These are phyloP conservation scores for Tricharina praecox DNA, from an alignment of 495 filamentous ascomycete species.

Conservation along the genomic window DNA sequence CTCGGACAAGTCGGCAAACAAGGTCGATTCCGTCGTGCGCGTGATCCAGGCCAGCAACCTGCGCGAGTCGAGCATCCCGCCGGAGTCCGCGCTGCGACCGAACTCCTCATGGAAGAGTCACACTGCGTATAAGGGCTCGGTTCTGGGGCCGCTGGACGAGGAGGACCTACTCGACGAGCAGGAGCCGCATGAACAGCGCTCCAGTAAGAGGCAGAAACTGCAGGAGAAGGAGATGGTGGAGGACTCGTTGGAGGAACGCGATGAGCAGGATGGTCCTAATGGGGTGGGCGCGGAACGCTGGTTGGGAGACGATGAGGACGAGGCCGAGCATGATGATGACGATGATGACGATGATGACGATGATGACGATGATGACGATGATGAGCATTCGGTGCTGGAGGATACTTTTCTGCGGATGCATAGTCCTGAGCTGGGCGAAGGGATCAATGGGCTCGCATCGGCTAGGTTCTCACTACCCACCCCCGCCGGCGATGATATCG, in stretches of 20 bases:
- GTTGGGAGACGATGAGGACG: not conserved
- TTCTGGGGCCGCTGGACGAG: not conserved
- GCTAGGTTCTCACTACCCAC: not conserved
- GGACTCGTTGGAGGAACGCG: slow-evolving; percentile 21
- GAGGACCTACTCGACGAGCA: not conserved
- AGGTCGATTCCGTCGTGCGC: slow-evolving; percentile 16
- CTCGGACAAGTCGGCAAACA: slow-evolving; percentile 17
- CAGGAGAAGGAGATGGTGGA: slow-evolving; percentile 8
- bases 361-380: not conserved
- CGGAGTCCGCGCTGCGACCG: slow-evolving; percentile 17
- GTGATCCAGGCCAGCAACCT: slow-evolving; percentile 14
- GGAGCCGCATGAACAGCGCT: not conserved
- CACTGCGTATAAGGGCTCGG: too few relatives aligned
- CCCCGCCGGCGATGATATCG: not conserved
- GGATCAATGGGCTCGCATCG: not conserved
- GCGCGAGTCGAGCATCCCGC: slow-evolving; percentile 18
- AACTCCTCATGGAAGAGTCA: not conserved
- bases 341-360: not conserved
- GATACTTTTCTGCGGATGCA: not conserved
- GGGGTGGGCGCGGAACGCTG: not conserved
- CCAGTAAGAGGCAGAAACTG: slow-evolving; percentile 2
- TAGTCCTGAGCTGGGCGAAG: slow-evolving; percentile 2
- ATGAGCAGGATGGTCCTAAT: slow-evolving; percentile 5
- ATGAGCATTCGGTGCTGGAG: not conserved
- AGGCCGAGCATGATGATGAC: not conserved